Conservation (phyloP, 73 alveolate species). For the Tetrahymena malaccensis region DNA sequence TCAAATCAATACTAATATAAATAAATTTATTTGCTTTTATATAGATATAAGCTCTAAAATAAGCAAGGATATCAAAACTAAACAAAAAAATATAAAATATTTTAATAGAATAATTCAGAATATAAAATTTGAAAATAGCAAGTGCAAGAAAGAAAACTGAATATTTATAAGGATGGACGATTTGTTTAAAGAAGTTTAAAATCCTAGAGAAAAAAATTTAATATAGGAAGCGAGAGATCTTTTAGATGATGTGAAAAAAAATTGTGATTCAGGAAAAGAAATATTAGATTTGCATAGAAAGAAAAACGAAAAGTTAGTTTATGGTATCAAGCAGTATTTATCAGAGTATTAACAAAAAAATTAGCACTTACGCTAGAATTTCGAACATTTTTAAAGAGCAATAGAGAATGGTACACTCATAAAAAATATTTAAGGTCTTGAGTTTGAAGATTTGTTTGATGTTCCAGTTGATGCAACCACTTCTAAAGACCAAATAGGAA, state of each 20-base stretch:
- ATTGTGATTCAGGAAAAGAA: neutral
- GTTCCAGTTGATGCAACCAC: neutral
- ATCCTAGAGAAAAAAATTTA: neutral
- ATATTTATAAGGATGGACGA: neutral
- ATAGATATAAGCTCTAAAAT: too few species aligned
- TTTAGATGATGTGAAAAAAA: neutral
- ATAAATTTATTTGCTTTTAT: too few species aligned
- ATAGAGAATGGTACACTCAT: neutral
- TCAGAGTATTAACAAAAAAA: neutral
- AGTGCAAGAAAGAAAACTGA: neutral
- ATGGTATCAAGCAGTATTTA: neutral
- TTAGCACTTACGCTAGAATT: neutral
- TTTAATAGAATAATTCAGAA: neutral
- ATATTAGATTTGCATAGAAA: neutral
- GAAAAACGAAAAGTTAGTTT: neutral
- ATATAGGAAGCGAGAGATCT: neutral
- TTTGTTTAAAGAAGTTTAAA: neutral
- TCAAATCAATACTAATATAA: too few species aligned
- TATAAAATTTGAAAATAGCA: neutral
- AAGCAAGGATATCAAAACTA: neutral
- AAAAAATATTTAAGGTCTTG: neutral
- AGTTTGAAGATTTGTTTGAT: neutral
- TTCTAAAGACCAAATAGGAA: neutral
- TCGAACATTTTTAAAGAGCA: neutral
- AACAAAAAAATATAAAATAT: neutral